These are phyloP conservation scores for Rhizopogon rudus DNA, from an alignment of 768 basidiomycete species.

Conservation along the genomic window DNA sequence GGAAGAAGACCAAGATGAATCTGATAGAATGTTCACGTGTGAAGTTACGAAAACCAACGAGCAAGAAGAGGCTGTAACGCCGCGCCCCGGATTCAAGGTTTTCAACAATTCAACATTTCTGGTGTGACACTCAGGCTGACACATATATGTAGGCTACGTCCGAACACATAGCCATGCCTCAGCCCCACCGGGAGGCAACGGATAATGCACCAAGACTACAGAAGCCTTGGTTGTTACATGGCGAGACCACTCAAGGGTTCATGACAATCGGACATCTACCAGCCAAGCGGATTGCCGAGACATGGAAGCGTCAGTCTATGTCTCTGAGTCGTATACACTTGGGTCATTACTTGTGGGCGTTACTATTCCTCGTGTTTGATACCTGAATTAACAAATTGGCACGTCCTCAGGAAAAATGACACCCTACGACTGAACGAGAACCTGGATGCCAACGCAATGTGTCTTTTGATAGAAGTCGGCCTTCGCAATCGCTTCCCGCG, in stretches of 20 bases:
- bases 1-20: slow-evolving; percentile 35
- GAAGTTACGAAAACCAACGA: slow-evolving; percentile 51
- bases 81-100: slow-evolving; percentile 43
- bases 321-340: slow-evolving; percentile 8
- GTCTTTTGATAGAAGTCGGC: slow-evolving; percentile 23
- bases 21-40: slow-evolving; percentile 47
- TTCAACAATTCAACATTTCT: not conserved
- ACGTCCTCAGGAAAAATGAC: slow-evolving; percentile 14
- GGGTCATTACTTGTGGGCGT: slow-evolving; percentile 14
- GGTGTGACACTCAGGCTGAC: not conserved
- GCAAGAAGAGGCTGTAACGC: slow-evolving; percentile 45
- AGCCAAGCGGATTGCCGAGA: not conserved
- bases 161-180: slow-evolving; percentile 8
- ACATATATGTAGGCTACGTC: slow-evolving; percentile 7
- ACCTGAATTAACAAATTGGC: not conserved
- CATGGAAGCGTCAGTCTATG: not conserved
- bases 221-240: slow-evolving; percentile 29
- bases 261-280: slow-evolving; percentile 26
- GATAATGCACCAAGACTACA: too few species aligned
- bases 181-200: slow-evolving; percentile 5
- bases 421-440: slow-evolving; percentile 17
- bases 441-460: slow-evolving; percentile 20
- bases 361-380: not conserved
- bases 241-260: slow-evolving; percentile 39
- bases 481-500: slow-evolving; percentile 22